Evolutionary conservation across 805 yeast genomes (phyloP).

Genomic region (Kodamaea kaohsiungensis): DNA sequence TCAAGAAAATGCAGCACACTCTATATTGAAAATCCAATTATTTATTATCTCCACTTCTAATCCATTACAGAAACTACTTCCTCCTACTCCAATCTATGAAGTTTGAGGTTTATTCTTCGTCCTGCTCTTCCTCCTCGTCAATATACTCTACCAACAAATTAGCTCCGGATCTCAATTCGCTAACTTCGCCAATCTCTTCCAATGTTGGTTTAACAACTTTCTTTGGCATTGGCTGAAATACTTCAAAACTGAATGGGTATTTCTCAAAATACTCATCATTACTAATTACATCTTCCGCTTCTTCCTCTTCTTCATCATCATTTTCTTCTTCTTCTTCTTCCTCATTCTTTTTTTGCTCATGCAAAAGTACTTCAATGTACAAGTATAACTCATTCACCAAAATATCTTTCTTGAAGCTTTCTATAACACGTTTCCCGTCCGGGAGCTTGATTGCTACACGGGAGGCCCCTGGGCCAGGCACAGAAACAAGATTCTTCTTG

Average conservation of each 20-base stretch:
- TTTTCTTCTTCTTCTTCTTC: not conserved
- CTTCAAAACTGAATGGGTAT: slow-evolving; percentile 36
- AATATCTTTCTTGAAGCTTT: slow-evolving; percentile 41
- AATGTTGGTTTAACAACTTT: slow-evolving; percentile 21
- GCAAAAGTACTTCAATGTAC: slow-evolving; percentile 46
- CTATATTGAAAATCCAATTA: not conserved
- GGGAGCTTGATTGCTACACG: slow-evolving; percentile 56
- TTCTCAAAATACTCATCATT: slow-evolving; percentile 23
- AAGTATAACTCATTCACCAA: slow-evolving; percentile 50
- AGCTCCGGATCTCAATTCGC: slow-evolving; percentile 36
- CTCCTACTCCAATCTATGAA: not conserved
- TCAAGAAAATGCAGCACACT: too few species aligned
- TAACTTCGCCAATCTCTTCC: slow-evolving; percentile 10
- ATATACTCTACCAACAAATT: slow-evolving; percentile 38
- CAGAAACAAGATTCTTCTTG: slow-evolving; percentile 1
- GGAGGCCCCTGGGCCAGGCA: not conserved
- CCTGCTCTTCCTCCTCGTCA: slow-evolving; percentile 21
- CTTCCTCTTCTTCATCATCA: slow-evolving; percentile 9
- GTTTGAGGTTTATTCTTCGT: not conserved
- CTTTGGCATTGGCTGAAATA: slow-evolving; percentile 45
- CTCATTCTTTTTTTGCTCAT: slow-evolving; percentile 2
- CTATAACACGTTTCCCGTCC: slow-evolving; percentile 50
- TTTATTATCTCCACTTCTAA: too few species aligned
- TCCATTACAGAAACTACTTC: too few species aligned
- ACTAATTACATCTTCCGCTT: slow-evolving; percentile 13